Evolutionary conservation across 169 alveolate species (phyloP), one percentile per base, ranked within the genome.

Genomic region (Eimeria tenella): DNA sequence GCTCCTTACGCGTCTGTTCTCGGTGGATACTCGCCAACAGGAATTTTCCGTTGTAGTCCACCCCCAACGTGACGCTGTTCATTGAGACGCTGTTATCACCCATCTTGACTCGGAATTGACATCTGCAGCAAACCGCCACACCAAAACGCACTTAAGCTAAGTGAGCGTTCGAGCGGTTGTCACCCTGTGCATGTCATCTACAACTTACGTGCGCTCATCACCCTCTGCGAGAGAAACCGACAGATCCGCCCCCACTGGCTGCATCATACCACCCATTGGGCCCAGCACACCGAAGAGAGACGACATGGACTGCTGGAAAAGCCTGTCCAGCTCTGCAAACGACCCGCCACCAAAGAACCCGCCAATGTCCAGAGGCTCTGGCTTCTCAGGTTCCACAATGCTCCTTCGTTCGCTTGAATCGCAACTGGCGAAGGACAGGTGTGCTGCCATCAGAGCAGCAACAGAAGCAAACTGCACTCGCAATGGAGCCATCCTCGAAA

Each of bases 401-500:
- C 4, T 53, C 4, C n/a, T 9, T 5, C 10, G 53, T 21, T n/a
- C 58, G n/a, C 55, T 13, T 23, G 88, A 71, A 9, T 23, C 4
- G 31, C 71, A 52, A 25, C 25, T 53, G 56, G 65, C 11, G 13
- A 79, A 8, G 88, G 31, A 23, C 70, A 53, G 73, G 53, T 79
- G 88, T 56, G 53, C 88, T 6, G 71, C 88, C 55, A 79, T 53
- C 65, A 79, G 17, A n/a, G 88, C 88, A 53, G 88, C 88, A n/a
- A 79, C 21, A 31, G 88, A 25, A 17, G 88, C 88, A 79, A 79
- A 58, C 71, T 56, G 65, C 25, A 79, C 65, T 56, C 70, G 88
- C 71, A 79, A 70, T n/a, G 88, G 88, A 56, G 88, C 88, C 88
- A 79, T 79, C 53, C 25, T 52, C 4, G 55, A 23, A 31, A 31